These are phyloP conservation scores for Gracilaria vermiculophylla DNA, from an alignment of 23 red algal species.

Conservation along the genomic window DNA sequence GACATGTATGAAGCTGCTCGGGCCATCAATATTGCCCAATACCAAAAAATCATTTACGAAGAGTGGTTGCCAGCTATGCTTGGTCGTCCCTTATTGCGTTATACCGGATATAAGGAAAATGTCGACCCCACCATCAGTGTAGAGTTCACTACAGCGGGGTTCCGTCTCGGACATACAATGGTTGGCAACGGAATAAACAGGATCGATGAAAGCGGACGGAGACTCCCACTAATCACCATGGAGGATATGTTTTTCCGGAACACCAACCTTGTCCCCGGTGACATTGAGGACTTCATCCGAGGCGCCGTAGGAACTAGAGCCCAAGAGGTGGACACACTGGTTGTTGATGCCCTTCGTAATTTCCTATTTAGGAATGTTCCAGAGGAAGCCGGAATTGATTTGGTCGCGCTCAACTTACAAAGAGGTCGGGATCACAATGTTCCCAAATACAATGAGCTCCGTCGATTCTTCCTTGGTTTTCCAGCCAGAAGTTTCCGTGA, in stretches of 20 bases:
- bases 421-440: constrained; percentile 56
- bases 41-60: constrained; percentile 54
- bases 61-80: constrained; percentile 35
- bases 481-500: constrained; percentile 25
- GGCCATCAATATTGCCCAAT: constrained; percentile 25
- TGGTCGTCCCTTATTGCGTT: neutral
- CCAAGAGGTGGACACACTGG: constrained; percentile 21
- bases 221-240: constrained; percentile 14
- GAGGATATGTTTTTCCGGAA: constrained; percentile 24
- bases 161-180: constrained; percentile 62
- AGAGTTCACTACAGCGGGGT: constrained; percentile 56
- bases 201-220: neutral
- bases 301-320: constrained; percentile 17
- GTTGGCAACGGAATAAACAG: constrained; percentile 32
- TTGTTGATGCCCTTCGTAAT: constrained; percentile 37
- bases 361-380: constrained; percentile 61
- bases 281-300: constrained; percentile 38
- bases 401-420: constrained; percentile 69
- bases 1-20: constrained; percentile 31
- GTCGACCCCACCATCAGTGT: constrained; percentile 37
- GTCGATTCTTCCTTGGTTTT: constrained; percentile 12
- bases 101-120: neutral
- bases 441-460: constrained; percentile 45
- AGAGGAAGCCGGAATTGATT: constrained; percentile 33
- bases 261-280: neutral